These are phyloP conservation scores for Nosema granulosis DNA, from an alignment of 371 early-diverging fungal genomes.

Conservation along the genomic window DNA sequence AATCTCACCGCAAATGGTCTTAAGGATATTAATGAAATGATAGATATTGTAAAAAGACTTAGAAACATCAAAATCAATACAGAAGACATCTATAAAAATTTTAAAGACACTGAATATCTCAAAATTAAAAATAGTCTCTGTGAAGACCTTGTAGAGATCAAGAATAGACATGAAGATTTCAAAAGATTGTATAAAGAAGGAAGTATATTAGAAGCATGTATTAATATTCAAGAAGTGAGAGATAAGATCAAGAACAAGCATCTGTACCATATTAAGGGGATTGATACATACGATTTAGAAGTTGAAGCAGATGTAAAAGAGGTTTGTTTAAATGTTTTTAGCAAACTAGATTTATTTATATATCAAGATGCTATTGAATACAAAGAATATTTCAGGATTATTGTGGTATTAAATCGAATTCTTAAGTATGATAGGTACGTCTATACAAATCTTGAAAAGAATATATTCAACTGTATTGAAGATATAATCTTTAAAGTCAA, in stretches of 20 bases:
- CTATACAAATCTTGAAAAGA: neutral
- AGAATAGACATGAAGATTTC: constrained; percentile 4
- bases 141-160: constrained; percentile 23
- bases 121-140: constrained; percentile 44
- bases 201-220: constrained; percentile 1
- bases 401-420: constrained; percentile 19
- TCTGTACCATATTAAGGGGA: constrained; percentile 20
- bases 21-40: constrained; percentile 16
- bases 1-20: constrained; percentile 27
- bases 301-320: constrained; percentile 20
- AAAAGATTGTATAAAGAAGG: neutral
- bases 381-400: constrained; percentile 33
- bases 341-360: constrained; percentile 36
- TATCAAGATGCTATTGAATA: constrained; percentile 44
- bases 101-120: constrained; percentile 16
- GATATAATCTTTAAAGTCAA: neutral
- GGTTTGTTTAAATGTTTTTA: constrained; percentile 14
- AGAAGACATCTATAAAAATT: constrained; percentile 33
- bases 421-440: constrained; percentile 34
- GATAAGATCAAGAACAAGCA: constrained; percentile 36
- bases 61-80: constrained; percentile 25
- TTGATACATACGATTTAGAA: constrained; percentile 16
- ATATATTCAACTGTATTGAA: neutral
- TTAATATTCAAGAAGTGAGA: constrained; percentile 11
- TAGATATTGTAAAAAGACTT: neutral